Evolutionary conservation across 306 rosid species (phyloP), one percentile per base, ranked within the genome.

Genomic region (Pyrus betulifolia): DNA sequence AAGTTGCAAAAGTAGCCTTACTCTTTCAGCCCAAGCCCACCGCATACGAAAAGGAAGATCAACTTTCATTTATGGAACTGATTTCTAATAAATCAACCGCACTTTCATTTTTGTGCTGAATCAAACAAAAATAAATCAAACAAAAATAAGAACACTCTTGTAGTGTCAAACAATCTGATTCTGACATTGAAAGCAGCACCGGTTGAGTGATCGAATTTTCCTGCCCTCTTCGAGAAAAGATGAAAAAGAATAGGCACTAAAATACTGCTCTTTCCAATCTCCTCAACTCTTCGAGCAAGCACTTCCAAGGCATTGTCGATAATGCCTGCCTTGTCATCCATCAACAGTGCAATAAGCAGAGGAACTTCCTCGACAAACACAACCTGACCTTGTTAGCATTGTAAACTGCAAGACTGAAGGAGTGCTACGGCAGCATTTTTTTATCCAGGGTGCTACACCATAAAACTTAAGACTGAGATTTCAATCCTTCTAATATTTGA

Each of bases 141-240:
- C n/a, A n/a, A n/a, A n/a, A n/a, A 82, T 84, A 69, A 76, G 21
- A 42, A 44, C 52, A 77, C 33, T 61, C 74, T 74, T 65, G 31
- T 75, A 78, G 40, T 74, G 64, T 35, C 60, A 83, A n/a, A n/a
- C n/a, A n/a, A 76, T 44, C 76, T 81, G 87, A 84, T 71, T 83
- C 65, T 85, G 89, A 63, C 93, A 84, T 23, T 83, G 91, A 83
- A 88, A 85, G 81, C 96, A 95, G 79, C 85, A 90, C 84, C 92
- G 88, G 67, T 88, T 87, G 25, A 95, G 95, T 89, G 68, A 92
- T 85, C 1, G 96, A 84, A 64, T 89, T 89, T 66, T 92, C 98
- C 82, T 90, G 90, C 81, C 96, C 98, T 81, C 90, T 92, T 6
- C 85, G 82, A 88, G n/a, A n/a, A n/a, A n/a, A n/a, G n/a, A n/a